Conservation (phyloP, 495 filamentous ascomycete genomes). For the Mytilinidion resinicola region DNA sequence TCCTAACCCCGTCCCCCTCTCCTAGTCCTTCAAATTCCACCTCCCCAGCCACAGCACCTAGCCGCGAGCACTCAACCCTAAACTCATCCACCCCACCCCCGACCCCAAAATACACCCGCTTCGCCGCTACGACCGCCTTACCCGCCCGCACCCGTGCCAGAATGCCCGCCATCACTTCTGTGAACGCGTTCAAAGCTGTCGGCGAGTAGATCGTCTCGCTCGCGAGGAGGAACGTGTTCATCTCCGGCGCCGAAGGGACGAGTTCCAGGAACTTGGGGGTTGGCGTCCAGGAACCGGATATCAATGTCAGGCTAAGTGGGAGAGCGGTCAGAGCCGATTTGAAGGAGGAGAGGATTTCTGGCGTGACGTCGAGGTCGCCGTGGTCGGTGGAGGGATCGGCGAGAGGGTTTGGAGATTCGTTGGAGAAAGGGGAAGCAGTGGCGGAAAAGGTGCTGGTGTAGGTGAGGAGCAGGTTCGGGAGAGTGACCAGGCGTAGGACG, state of each 20-base stretch:
- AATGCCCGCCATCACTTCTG: slow-evolving; percentile 60
- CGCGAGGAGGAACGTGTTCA: slow-evolving; percentile 59
- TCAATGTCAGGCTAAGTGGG: slow-evolving; percentile 59
- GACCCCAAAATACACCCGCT: slow-evolving; percentile 93
- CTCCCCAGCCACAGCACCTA: slow-evolving; percentile 50
- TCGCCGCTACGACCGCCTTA: slow-evolving; percentile 77
- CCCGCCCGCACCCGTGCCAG: slow-evolving; percentile 50
- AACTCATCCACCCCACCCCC: slow-evolving; percentile 92
- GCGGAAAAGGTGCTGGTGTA: slow-evolving; percentile 56
- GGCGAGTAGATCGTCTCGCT: slow-evolving; percentile 96
- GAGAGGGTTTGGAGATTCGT: slow-evolving; percentile 21
- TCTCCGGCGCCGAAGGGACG: slow-evolving; percentile 22
- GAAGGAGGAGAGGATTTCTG: slow-evolving; percentile 57
- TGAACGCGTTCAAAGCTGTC: slow-evolving; percentile 63
- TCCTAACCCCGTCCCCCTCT: slow-evolving; percentile 43
- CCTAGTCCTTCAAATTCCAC: slow-evolving; percentile 45
- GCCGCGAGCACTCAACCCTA: slow-evolving; percentile 51
- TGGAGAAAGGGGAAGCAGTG: slow-evolving; percentile 13
- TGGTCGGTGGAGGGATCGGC: slow-evolving; percentile 33
- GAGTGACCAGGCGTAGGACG: slow-evolving; percentile 77
- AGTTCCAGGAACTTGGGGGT: slow-evolving; percentile 23
- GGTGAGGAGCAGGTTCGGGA: slow-evolving; percentile 80
- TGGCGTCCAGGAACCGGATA: slow-evolving; percentile 78
- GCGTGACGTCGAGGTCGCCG: slow-evolving; percentile 69
- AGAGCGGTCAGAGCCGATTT: slow-evolving; percentile 47